Percentiles rank a stretch among this genome's conserved stretches.
Conservation (phyloP, 139 green algal genomes). For the Bryopsis sp. region DNA sequence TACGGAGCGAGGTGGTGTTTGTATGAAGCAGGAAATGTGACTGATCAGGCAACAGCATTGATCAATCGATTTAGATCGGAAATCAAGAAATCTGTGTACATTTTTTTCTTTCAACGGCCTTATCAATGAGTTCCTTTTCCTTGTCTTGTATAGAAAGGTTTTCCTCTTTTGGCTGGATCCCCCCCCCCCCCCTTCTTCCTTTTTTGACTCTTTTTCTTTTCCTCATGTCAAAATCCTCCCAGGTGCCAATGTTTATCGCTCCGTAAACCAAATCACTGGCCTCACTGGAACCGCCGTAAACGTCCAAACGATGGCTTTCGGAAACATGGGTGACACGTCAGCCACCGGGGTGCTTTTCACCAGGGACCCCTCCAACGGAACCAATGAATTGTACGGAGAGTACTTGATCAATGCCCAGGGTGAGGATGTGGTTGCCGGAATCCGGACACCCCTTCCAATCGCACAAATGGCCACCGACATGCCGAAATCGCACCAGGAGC, state of each 20-base stretch:
- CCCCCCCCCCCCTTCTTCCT: too few species aligned
- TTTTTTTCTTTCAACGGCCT: too few species aligned
- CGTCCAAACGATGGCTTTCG: slow-evolving; percentile 79
- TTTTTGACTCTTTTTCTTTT: too few species aligned
- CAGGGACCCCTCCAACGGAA: slow-evolving; percentile 62
- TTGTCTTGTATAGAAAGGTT: too few species aligned
- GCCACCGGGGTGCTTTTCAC: slow-evolving; percentile 85
- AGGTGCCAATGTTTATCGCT: slow-evolving; percentile 59
- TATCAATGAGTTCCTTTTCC: too few species aligned
- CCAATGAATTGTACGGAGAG: slow-evolving; percentile 73
- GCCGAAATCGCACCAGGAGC: slow-evolving; percentile 44
- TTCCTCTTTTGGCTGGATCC: too few species aligned
- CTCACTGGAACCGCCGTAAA: slow-evolving; percentile 79
- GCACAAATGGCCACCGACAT: slow-evolving; percentile 41
- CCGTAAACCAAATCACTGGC: slow-evolving; percentile 66
- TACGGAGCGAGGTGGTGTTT: too few species aligned
- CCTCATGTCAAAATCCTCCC: too few species aligned
- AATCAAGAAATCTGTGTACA: too few species aligned
- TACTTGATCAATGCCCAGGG: slow-evolving; percentile 83
- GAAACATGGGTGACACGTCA: slow-evolving; percentile 71
- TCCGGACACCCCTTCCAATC: slow-evolving; percentile 57
- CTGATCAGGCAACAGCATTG: too few species aligned
- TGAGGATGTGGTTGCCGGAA: slow-evolving; percentile 70
- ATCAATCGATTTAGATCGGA: too few species aligned
- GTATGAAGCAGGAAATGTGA: too few species aligned